Evolutionary conservation across 2,329 filamentous ascomycete genomes (phyloP).

Genomic region (Chaetomium olivaceum): DNA sequence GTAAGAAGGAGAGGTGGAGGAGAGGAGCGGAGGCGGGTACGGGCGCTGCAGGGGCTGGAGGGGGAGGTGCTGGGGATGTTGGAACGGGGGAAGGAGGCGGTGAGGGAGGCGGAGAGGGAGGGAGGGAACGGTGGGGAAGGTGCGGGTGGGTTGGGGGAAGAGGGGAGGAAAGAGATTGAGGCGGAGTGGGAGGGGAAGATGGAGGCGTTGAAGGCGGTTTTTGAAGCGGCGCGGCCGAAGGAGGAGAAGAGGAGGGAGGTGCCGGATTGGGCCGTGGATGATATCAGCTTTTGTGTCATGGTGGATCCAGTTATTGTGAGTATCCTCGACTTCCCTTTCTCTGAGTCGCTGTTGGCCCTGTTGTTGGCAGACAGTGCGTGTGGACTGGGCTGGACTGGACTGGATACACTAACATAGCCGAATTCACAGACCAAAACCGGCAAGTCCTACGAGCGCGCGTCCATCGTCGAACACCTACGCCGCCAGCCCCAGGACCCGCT

Average conservation of each 20-base stretch:
- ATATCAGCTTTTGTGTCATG: constrained; percentile 74
- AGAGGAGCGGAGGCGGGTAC: constrained; percentile 63
- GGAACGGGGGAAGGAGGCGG: constrained; percentile 46
- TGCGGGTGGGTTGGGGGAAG: constrained; percentile 46
- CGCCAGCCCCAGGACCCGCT: constrained; percentile 76
- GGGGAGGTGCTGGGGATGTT: constrained; percentile 58
- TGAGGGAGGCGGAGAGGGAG: constrained; percentile 36
- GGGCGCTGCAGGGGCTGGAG: constrained; percentile 60
- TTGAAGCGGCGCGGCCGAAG: constrained; percentile 52
- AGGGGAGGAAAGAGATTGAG: constrained; percentile 44
- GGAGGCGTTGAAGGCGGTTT: constrained; percentile 47
- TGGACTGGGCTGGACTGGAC: too few relatives aligned
- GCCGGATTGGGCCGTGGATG: constrained; percentile 76
- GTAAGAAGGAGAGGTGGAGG: constrained; percentile 85
- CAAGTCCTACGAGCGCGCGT: constrained; percentile 84
- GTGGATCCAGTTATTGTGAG: constrained; percentile 65
- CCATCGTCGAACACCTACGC: constrained; percentile 82
- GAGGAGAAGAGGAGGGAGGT: constrained; percentile 57
- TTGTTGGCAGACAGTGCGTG: too few relatives aligned
- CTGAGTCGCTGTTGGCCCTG: neutral
- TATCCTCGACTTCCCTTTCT: neutral
- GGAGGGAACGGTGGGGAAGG: constrained; percentile 31
- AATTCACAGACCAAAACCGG: constrained; percentile 75
- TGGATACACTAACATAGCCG: too few relatives aligned
- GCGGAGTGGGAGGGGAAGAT: constrained; percentile 53